Conservation (phyloP, 2,329 filamentous ascomycete genomes). For the Cercospora zeina region DNA sequence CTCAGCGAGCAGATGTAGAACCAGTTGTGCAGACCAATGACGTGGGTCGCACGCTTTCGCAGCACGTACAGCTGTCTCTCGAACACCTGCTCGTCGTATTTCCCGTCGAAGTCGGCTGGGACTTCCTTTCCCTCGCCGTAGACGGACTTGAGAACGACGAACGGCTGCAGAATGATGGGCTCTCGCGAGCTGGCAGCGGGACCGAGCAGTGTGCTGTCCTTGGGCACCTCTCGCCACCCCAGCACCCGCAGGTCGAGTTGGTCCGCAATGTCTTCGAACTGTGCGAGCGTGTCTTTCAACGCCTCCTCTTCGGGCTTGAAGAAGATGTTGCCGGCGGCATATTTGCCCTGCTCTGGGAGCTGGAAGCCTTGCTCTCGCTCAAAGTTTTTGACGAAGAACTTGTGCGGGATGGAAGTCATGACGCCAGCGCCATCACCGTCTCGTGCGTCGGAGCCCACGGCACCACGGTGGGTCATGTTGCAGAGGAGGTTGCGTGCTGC, state of each 20-base stretch:
- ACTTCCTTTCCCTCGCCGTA: conserved; percentile 82
- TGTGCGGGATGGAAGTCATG: conserved; percentile 98
- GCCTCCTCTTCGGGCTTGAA: conserved; percentile 95
- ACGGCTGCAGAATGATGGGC: conserved; percentile 92
- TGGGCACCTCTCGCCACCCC: conserved; percentile 93
- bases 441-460: conserved; percentile 94
- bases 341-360: conserved; percentile 85
- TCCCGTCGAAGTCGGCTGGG: conserved; percentile 71
- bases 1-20: conserved; percentile 96
- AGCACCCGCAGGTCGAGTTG: conserved; percentile 84
- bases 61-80: conserved; percentile 93
- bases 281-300: conserved; percentile 83
- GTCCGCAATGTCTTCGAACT: conserved; percentile 91
- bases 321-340: conserved; percentile 94
- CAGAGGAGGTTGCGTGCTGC: conserved; percentile 88
- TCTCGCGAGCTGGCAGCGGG: conserved; percentile 91
- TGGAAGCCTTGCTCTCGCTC: conserved; percentile 85
- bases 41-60: conserved; percentile 90
- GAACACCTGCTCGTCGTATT: conserved; percentile 82
- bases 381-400: conserved; percentile 98
- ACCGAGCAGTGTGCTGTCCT: conserved; percentile 88
- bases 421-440: conserved; percentile 98
- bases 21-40: conserved; percentile 95
- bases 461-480: conserved; percentile 99
- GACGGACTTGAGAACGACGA: conserved; percentile 81